Percentiles rank a stretch among this genome's conserved stretches.
Conservation (phyloP, 257 asterid genomes). For the Solanum tarijense region DNA sequence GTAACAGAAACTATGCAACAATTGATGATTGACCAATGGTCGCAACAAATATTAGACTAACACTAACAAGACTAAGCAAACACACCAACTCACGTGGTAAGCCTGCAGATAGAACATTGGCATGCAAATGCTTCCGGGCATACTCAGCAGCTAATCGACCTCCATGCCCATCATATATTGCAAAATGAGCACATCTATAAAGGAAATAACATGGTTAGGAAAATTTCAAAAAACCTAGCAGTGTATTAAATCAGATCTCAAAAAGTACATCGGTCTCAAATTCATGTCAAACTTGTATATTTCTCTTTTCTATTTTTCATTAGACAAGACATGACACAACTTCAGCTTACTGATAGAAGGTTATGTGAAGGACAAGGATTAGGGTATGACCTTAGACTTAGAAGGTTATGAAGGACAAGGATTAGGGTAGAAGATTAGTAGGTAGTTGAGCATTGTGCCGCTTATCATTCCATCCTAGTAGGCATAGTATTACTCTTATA, state of each 20-base stretch:
- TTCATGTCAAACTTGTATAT: not conserved
- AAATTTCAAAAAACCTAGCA: not conserved
- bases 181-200: conserved; percentile 73
- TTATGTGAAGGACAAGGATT: not conserved
- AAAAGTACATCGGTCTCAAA: not conserved
- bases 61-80: conserved; percentile 24
- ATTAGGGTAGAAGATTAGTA: not conserved
- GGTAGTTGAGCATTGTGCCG: not conserved
- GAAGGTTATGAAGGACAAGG: too few relatives aligned
- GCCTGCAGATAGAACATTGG: conserved; percentile 79
- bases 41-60: conserved; percentile 15
- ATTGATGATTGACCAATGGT: conserved; percentile 1
- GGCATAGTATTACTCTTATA: not conserved
- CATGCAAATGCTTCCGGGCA: conserved; percentile 75
- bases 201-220: not conserved
- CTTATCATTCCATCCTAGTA: not conserved
- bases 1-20: not conserved
- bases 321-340: not conserved
- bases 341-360: not conserved
- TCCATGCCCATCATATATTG: conserved; percentile 86
- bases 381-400: too few relatives aligned
- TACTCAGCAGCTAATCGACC: conserved; percentile 83
- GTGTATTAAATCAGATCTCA: not conserved
- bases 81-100: conserved; percentile 99
- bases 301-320: not conserved